phyloP scores from a whole-genome alignment of 148 eudicot species.

The Fagopyrum homotropicum region DNA sequence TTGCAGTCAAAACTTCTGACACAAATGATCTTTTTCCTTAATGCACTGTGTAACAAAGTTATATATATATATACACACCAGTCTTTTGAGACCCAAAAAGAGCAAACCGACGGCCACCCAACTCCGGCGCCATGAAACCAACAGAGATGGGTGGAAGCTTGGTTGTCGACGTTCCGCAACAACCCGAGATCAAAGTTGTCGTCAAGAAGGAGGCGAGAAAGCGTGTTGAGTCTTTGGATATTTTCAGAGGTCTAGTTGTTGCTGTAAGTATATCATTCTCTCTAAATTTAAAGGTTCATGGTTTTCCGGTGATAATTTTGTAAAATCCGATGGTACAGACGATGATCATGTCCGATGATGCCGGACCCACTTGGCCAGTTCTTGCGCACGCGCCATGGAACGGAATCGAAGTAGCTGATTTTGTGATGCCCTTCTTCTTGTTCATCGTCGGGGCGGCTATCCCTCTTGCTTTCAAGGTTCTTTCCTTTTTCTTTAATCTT shows the following conservation, averaged over 20 bases:
- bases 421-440: conserved; percentile 91
- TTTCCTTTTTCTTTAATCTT: background rate
- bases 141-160: background rate
- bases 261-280: conserved; percentile 26
- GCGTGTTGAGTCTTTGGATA: conserved; percentile 67
- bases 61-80: too few species aligned
- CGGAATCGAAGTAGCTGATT: conserved; percentile 82
- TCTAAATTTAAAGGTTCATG: background rate
- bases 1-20: too few species aligned
- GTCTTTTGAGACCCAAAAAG: too few species aligned
- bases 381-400: conserved; percentile 87
- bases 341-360: conserved; percentile 94
- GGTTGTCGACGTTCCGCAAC: background rate
- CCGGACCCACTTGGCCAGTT: conserved; percentile 81
- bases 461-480: conserved; percentile 75
- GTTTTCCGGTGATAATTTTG: too few species aligned
- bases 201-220: conserved; percentile 9
- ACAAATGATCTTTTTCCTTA: too few species aligned
- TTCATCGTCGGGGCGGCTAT: conserved; percentile 90
- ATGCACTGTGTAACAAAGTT: too few species aligned
- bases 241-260: conserved; percentile 84
- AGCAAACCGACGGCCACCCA: too few species aligned
- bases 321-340: conserved; percentile 27
- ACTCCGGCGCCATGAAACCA: background rate
- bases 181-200: background rate